A percentile compares a stretch with the other conserved stretches of the same genome.
phyloP scores from a whole-genome alignment of 257 asterid genomes.

The Solanum medicagineum region DNA sequence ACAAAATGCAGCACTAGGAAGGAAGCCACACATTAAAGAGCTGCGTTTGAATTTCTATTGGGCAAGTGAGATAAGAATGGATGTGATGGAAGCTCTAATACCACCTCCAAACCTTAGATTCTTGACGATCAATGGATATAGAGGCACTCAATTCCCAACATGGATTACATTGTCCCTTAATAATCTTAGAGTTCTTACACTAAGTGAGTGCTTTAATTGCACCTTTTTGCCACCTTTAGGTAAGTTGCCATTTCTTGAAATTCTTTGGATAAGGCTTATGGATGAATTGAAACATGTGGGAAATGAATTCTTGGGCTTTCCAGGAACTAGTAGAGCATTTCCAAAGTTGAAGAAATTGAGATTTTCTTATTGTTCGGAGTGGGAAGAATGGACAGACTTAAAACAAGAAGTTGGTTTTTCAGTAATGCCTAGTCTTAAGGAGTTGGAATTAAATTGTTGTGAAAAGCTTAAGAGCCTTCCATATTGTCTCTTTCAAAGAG shows the following conservation, averaged over 20 bases:
- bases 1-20: conserved; percentile 2
- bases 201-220: background rate
- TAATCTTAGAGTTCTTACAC: background rate
- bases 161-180: conserved; percentile 9
- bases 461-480: background rate
- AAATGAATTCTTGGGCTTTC: conserved; percentile 8
- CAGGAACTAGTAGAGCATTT: background rate
- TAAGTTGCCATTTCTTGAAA: conserved; percentile 9
- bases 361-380: background rate
- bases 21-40: background rate
- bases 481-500: background rate
- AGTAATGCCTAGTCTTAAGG: conserved; percentile 3
- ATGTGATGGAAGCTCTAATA: conserved; percentile 3
- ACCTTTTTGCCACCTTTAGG: conserved; percentile 10
- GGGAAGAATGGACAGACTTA: conserved; percentile 20
- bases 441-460: background rate
- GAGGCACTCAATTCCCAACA: background rate
- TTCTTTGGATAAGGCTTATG: background rate
- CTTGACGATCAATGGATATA: background rate
- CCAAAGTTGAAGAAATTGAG: conserved; percentile 8
- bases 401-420: background rate
- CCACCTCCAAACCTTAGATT: background rate
- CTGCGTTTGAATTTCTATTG: background rate
- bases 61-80: background rate
- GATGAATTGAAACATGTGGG: conserved; percentile 3